Percentiles rank a stretch among this genome's conserved stretches.
Evolutionary conservation across 306 rosid genomes (phyloP).

Genomic region (Pueraria montana): DNA sequence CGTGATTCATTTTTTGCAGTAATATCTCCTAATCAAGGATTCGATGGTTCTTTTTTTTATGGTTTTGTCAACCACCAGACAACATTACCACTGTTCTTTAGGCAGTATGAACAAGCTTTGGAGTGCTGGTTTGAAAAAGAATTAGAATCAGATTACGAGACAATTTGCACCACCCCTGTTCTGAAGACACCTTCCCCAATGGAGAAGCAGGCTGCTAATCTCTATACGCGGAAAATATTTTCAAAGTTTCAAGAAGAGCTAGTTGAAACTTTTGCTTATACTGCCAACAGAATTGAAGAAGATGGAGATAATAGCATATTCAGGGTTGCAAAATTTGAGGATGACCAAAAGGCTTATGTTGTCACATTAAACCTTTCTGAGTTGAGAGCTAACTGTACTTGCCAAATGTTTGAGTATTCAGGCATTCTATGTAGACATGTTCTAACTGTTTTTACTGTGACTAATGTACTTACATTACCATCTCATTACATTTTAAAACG

Average conservation of each 20-base stretch:
- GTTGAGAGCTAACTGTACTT: conserved; percentile 91
- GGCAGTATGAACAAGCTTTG: conserved; percentile 92
- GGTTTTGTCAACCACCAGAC: conserved; percentile 92
- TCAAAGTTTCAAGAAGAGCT: conserved; percentile 94
- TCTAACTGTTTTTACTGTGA: conserved; percentile 92
- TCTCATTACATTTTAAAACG: conserved; percentile 90
- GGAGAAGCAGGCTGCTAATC: conserved; percentile 96
- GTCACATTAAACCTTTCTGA: conserved; percentile 80
- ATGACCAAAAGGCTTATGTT: conserved; percentile 78
- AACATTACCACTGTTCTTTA: conserved; percentile 90
- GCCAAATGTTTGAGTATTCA: conserved; percentile 96
- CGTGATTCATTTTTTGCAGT: conserved; percentile 84
- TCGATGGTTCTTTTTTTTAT: conserved; percentile 76
- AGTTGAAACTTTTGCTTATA: conserved; percentile 95
- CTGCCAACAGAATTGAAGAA: conserved; percentile 94
- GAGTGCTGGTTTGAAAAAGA: conserved; percentile 88
- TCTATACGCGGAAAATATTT: conserved; percentile 85
- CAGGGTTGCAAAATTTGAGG: conserved; percentile 97
- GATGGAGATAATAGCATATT: conserved; percentile 83
- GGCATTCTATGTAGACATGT: conserved; percentile 97
- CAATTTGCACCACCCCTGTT: conserved; percentile 77
- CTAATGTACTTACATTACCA: conserved; percentile 90
- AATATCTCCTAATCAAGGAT: conserved; percentile 76
- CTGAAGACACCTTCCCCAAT: conserved; percentile 97
- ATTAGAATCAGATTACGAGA: conserved; percentile 85